Evolutionary conservation across 495 filamentous ascomycete genomes (phyloP), one percentile per base, ranked within the genome.

Genomic region (Mycothermus thermophilus): DNA sequence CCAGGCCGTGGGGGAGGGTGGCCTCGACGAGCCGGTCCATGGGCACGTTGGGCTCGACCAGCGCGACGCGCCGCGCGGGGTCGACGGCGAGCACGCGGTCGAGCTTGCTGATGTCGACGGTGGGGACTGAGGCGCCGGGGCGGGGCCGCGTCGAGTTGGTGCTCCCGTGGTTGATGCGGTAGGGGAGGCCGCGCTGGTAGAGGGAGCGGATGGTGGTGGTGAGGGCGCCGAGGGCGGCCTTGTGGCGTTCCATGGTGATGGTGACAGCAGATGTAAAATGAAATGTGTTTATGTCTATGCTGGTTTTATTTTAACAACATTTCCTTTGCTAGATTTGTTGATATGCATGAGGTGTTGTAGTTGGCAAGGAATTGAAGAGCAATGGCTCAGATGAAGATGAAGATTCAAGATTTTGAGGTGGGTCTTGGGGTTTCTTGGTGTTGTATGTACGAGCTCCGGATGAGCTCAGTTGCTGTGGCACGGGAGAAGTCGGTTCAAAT

Each of bases 141-240:
- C 57, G 50, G 4, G 60, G 65, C 1, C 79, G 74, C 12, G 80
- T 86, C 51, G 66, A 77, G 56, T 85, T 86, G 20, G 80, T 85
- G 11, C 36, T 75, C 38, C 82, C 81, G 63, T 86, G 81, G 55
- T 62, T 73, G 56, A 88, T 83, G 34, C 81, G 74, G 58, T 81
- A 88, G 11, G 71, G 66, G 40, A 75, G 62, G 20, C 63, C 56
- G 12, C 63, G 59, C 12, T 71, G 54, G 55, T 73, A 75, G 58
- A 72, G 75, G 21, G 51, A 38, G 34, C 66, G 60, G 11, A 81
- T 69, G 8, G 54, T 47, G 5, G 57, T 36, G 15, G 75, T 51
- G 35, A 48, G 35, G 3, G 30, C 31, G 11, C 33, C 16, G 17
- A 53, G 39, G 10, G 43, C 23, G 4, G 47, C 41, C 20, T 32